Conservation (phyloP, 2,329 filamentous ascomycete species). For the Boeremia lycopersici region DNA sequence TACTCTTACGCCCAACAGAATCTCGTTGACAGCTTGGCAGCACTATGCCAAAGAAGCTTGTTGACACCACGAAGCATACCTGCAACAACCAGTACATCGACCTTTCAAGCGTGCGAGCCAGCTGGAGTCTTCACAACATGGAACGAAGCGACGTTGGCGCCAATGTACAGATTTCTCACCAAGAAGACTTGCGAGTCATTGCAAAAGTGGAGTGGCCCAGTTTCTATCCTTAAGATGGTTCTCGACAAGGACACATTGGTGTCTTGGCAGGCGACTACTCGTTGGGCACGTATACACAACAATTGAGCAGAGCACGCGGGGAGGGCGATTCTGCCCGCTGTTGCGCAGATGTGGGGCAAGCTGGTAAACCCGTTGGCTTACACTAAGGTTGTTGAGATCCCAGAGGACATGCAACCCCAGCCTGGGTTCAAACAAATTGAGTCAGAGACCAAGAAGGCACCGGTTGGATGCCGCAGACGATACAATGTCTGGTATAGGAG, state of each 20-base stretch:
- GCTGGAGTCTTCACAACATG: constrained; percentile 54
- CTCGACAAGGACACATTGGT: constrained; percentile 38
- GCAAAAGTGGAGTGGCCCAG: constrained; percentile 33
- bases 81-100: constrained; percentile 60
- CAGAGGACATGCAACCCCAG: constrained; percentile 44
- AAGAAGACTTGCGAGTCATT: constrained; percentile 36
- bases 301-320: constrained; percentile 33
- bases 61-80: constrained; percentile 70
- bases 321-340: constrained; percentile 31
- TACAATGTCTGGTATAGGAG: neutral
- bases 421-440: constrained; percentile 31
- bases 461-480: neutral
- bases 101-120: constrained; percentile 53
- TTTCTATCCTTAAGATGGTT: constrained; percentile 38
- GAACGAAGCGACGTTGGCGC: constrained; percentile 56
- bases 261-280: constrained; percentile 32
- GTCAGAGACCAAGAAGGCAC: neutral
- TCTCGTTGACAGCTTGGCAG: constrained; percentile 71
- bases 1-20: constrained; percentile 71
- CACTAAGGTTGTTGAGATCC: constrained; percentile 39
- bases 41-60: constrained; percentile 67
- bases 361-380: constrained; percentile 32
- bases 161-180: constrained; percentile 48
- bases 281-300: too few relatives aligned
- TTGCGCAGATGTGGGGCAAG: constrained; percentile 34